Evolutionary conservation across 306 rosid genomes (phyloP), one percentile per base, ranked within the genome.

Genomic region (Abrus pulchellus): DNA sequence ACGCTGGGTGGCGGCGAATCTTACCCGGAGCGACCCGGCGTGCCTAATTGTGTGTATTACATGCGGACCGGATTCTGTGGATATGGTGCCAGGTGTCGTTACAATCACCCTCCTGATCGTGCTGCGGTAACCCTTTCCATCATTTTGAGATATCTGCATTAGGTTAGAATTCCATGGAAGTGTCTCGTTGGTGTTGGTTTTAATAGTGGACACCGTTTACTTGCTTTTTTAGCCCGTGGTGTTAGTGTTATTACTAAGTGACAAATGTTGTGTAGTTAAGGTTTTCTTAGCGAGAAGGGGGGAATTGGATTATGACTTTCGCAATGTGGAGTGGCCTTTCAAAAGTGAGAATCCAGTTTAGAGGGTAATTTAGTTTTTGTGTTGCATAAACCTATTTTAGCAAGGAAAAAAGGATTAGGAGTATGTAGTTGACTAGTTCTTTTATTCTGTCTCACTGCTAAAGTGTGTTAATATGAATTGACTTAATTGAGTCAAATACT

Each of bases 61-160:
- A 92, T 94, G 97, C 81, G 98, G 29, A 92, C 94, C 2, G 97
- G 98, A 30, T 89, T 80, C 83, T 94, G 98, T 78, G 98, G 97
- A 38, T 94, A 92, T 69, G 98, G 97, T 77, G 59, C 72, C 60
- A 87, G 98, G 87, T 94, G 98, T 59, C 94, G 98, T 9, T 92
- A 88, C 90, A 90, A 84, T 85, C 98, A 94, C 52, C 98, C 97
- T 33, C 98, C 86, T 70, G 97, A 94, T 83, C 97, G 98, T 40
- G 92, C 86, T 20, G 95, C 97, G 89, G 98, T 94, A 89, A 83
- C 12, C 33, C 7, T 74, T 84, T 55, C 71, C 63, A 1, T 78
- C 33, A 1, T 54, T 63, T 78, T 75, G 0, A 68, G 27, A 55
- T 78, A 36, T 68, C 52, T 74, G 84, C 83, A 52, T 87, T 86